Conservation (phyloP, 345 rosid genomes). For the Populus deltoides region DNA sequence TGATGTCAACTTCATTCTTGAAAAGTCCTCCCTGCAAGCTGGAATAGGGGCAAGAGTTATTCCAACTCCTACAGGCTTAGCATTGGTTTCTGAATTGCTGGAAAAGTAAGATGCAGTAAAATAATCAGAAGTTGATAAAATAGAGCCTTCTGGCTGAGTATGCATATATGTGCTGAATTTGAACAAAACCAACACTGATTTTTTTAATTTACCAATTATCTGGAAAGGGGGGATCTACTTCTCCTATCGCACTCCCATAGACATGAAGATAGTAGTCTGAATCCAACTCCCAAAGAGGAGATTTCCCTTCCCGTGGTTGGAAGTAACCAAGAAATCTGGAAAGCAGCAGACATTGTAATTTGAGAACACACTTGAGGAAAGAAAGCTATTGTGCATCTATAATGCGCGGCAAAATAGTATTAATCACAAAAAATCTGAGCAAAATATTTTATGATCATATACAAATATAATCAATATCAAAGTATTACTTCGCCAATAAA, state of each 20-base stretch:
- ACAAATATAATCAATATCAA: neutral
- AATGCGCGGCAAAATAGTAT: neutral
- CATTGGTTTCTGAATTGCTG: conserved; percentile 35
- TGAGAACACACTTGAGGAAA: conserved; percentile 8
- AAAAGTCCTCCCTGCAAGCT: conserved; percentile 90
- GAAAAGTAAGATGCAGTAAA: neutral
- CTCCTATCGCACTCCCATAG: conserved; percentile 81
- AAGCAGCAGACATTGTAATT: conserved; percentile 12
- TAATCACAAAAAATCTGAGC: neutral
- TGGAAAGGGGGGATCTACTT: conserved; percentile 63
- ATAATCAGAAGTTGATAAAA: neutral
- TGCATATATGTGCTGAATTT: neutral
- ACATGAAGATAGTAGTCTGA: conserved; percentile 97
- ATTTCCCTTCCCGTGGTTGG: conserved; percentile 91
- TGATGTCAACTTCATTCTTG: conserved; percentile 79
- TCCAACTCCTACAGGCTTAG: conserved; percentile 46
- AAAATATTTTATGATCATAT: neutral
- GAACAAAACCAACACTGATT: neutral
- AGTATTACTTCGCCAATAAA: neutral
- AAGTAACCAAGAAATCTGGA: conserved; percentile 94
- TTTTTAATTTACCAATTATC: conserved; percentile 42
- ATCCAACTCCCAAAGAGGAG: conserved; percentile 99
- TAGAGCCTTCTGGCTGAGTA: neutral
- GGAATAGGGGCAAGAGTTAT: conserved; percentile 72
- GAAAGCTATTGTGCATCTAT: no score